Evolutionary conservation across 2,329 filamentous ascomycete species (phyloP), one percentile per base, ranked within the genome.

Genomic region (Cytospora piceae): DNA sequence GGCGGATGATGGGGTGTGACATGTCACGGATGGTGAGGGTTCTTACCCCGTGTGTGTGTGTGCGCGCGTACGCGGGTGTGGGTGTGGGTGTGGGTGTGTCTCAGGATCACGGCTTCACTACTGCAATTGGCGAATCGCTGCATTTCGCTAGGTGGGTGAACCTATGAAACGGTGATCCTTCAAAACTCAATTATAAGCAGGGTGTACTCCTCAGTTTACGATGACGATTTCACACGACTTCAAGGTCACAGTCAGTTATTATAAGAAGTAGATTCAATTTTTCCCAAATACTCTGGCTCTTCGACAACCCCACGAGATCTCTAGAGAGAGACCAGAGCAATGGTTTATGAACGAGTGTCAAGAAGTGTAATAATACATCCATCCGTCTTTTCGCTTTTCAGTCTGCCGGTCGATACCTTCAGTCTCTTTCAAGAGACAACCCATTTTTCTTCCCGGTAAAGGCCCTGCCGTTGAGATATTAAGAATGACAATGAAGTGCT

Each of bases 331-430:
- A 54, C 32, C 31, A 46, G 58, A 63, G 58, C 66, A 63, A 67
- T 20, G 27, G 22, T 59, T 22, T 49, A 27, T 61, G 8, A 71
- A 66, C 37, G 71, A 72, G 63, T 52, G 71, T 68, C 57, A 51
- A 67, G 69, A 70, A 72, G n/a, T 34, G 39, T 70, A 72, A 61
- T 67, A 42, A 63, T 71, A 68, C 69, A 64, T 39, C 4, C 69
- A 64, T 29, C 7, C 11, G 31, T 46, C 6, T 65, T 65, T 49
- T 31, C 32, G 57, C 24, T 61, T 53, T 58, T 22, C 57, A 67
- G 57, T 64, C 58, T 64, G 52, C 53, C 61, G 8, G n/a, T 59
- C 42, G 14, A 22, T 55, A 20, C 27, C 24, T 46, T 54, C 27
- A 32, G 24, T 37, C 27, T 59, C 27, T 29, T 60, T 32, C 49